Percentiles rank a stretch among this genome's conserved stretches.
phyloP scores from a whole-genome alignment of 495 filamentous ascomycete genomes.

The Penicillium coprophilum region DNA sequence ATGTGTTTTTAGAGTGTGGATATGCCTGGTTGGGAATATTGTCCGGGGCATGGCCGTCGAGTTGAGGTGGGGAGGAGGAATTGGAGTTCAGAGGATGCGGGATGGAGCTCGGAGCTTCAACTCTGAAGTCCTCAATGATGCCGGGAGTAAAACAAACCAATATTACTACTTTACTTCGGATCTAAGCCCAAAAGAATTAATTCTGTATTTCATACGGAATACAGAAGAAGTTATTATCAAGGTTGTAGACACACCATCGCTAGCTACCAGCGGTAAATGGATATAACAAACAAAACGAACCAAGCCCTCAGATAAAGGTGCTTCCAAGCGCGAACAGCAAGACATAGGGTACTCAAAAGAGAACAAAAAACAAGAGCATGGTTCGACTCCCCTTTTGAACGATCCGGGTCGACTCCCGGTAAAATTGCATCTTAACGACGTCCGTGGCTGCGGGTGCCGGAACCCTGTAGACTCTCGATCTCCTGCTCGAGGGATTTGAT shows the following conservation, averaged over 20 bases:
- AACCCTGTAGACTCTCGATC: conserved; percentile 91
- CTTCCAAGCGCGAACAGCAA: conserved; percentile 31
- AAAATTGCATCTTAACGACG: conserved; percentile 67
- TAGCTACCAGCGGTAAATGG: conserved; percentile 49
- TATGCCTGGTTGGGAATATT: conserved; percentile 35
- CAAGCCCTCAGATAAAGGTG: conserved; percentile 30
- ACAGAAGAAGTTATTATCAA: conserved; percentile 51
- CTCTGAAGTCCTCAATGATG: neutral
- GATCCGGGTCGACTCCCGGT: conserved; percentile 24
- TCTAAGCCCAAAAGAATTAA: conserved; percentile 21
- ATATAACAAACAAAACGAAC: conserved; percentile 39
- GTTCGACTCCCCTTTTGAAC: conserved; percentile 37
- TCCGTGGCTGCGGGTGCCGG: conserved; percentile 87
- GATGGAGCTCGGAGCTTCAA: conserved; percentile 12
- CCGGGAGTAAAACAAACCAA: neutral
- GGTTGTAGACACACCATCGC: conserved; percentile 50
- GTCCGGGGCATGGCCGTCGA: conserved; percentile 33
- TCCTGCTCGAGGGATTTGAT: conserved; percentile 96
- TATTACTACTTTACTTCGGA: neutral
- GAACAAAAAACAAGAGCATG: conserved; percentile 40
- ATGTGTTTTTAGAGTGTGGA: conserved; percentile 49
- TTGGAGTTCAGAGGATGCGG: conserved; percentile 11
- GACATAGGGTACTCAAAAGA: conserved; percentile 43
- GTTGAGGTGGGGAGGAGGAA: conserved; percentile 1
- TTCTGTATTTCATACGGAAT: conserved; percentile 41